phyloP scores from a whole-genome alignment of 768 basidiomycete species.

The Tephrocybe sp. region DNA sequence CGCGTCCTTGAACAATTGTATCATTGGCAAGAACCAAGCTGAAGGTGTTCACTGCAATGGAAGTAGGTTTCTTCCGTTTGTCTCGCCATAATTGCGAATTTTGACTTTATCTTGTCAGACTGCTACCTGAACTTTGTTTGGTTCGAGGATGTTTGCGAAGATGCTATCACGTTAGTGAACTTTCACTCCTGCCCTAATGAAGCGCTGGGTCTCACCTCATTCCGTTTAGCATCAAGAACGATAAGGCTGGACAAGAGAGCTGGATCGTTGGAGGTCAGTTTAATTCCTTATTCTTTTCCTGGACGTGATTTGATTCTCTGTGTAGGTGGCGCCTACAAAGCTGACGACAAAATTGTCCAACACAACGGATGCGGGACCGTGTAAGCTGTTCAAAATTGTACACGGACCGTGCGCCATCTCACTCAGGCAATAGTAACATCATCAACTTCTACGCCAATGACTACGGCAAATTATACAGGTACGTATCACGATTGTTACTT shows the following conservation, averaged over 20 bases:
- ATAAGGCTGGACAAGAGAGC: slow-evolving; percentile 15
- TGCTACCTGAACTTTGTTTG: slow-evolving; percentile 4
- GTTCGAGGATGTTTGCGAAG: slow-evolving; percentile 27
- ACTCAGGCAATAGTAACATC: slow-evolving; percentile 4
- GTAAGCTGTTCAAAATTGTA: background rate
- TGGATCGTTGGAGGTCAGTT: background rate
- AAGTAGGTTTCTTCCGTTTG: slow-evolving; percentile 4
- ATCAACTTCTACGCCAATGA: slow-evolving; percentile 26
- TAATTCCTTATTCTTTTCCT: background rate
- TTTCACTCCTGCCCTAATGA: background rate
- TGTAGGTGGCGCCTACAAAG: slow-evolving; percentile 12
- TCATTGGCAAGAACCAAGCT: slow-evolving; percentile 30
- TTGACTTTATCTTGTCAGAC: background rate
- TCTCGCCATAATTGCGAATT: background rate
- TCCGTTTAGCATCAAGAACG: slow-evolving; percentile 14
- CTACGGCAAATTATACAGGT: slow-evolving; percentile 25
- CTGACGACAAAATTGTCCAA: slow-evolving; percentile 24
- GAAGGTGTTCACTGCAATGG: slow-evolving; percentile 30
- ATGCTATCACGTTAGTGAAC: slow-evolving; percentile 27
- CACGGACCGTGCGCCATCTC: background rate
- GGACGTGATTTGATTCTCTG: slow-evolving; percentile 2
- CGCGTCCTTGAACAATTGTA: slow-evolving; percentile 27
- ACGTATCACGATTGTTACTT: background rate
- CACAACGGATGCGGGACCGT: slow-evolving; percentile 22
- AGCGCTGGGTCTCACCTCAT: background rate